Percentiles rank a stretch among this genome's conserved stretches.
Conservation (phyloP, 2,329 filamentous ascomycete genomes). For the Seiridium cupressi region DNA sequence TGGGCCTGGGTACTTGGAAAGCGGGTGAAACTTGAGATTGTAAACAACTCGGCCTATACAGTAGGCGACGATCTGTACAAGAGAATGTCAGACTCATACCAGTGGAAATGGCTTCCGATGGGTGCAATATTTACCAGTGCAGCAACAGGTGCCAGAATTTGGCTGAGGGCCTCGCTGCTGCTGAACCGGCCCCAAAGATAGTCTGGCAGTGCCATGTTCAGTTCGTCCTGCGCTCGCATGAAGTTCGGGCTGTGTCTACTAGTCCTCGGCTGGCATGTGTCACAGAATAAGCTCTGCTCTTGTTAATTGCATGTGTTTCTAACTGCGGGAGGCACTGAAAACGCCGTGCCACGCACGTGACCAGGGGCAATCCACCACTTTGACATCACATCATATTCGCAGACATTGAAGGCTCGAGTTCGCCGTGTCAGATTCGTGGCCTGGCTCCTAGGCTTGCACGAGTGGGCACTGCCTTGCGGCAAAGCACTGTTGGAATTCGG, state of each 20-base stretch:
- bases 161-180: background rate
- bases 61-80: background rate
- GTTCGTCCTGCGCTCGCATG: background rate
- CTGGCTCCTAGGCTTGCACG: too few species aligned
- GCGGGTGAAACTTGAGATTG: conserved; percentile 18
- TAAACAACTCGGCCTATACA: conserved; percentile 10
- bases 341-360: too few species aligned
- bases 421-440: too few species aligned
- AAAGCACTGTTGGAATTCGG: too few species aligned
- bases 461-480: too few species aligned
- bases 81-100: background rate
- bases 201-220: background rate
- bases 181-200: conserved; percentile 1
- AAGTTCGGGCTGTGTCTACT: background rate
- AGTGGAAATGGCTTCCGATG: background rate
- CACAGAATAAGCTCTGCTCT: too few species aligned
- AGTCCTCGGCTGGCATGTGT: too few species aligned
- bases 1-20: conserved; percentile 18
- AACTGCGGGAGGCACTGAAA: too few species aligned
- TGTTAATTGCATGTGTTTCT: too few species aligned
- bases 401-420: too few species aligned
- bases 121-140: background rate
- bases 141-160: background rate
- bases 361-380: too few species aligned
- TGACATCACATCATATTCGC: too few species aligned